Evolutionary conservation across 1,284 basidiomycete species (phyloP), one percentile per base, ranked within the genome.

Genomic region (Austropuccinia psidii): DNA sequence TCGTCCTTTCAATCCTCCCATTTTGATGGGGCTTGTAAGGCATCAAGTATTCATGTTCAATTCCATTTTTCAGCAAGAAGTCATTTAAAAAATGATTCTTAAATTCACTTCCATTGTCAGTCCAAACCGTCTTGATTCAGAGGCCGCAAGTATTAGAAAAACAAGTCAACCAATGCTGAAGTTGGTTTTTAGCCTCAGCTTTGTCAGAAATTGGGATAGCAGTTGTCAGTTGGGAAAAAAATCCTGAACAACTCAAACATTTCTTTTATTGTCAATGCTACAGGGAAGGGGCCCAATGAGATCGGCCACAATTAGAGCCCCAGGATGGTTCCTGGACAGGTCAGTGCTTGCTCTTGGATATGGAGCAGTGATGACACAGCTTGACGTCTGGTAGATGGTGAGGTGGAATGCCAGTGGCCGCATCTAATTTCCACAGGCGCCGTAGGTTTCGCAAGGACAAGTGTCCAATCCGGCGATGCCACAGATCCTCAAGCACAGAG

Each of bases 1-100:
- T 65, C 4, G 43, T 49, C n/a, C 62, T 2, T 37, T 65, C 62
- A 5, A 65, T 47, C 21, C 33, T 52, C 5, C 62, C 47, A 33
- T 66, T 66, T 41, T 66, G 64, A 27, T 66, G 45, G n/a, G 50
- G 47, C 19, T 66, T 24, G 27, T 66, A 66, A 1, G 29, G 45
- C 9, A 66, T 21, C 5, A 31, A 33, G 24, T 49, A 19, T 52
- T 66, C 27, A 31, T 50, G 47, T 1, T 15, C 21, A 11, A 66
- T 66, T 4, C 35, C 13, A 5, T 66, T 52, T 15, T 50, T 15
- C 7, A 33, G 7, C 5, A 65, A 45, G 24, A 65, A 65, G 15
- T 13, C 11, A 0, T 45, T 17, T 6, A 65, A 50, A 0, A 6
- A 2, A 1, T 65, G 45, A 3, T 17, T 43, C 4, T 24, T n/a